Evolutionary conservation across 371 early-diverging fungal species (phyloP).

Genomic region (Apophysomyces elegans): DNA sequence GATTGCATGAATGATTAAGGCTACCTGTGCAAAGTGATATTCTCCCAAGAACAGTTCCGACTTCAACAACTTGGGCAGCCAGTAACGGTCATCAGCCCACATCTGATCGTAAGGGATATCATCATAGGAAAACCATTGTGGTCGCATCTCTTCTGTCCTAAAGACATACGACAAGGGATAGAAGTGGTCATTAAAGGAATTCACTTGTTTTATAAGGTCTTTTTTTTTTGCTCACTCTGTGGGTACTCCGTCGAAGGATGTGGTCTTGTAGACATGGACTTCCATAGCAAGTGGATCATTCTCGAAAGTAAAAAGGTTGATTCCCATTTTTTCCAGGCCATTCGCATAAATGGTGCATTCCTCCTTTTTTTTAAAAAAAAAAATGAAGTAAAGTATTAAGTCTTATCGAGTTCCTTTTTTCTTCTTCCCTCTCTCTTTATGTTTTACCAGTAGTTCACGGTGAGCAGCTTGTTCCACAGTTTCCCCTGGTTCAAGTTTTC

Average conservation of each 20-base stretch:
- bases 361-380: slow-evolving; percentile 36
- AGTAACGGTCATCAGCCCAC: slow-evolving; percentile 62
- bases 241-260: slow-evolving; percentile 51
- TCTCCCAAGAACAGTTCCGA: slow-evolving; percentile 34
- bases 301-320: slow-evolving; percentile 63
- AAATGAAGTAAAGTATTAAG: no score
- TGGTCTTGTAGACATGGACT: slow-evolving; percentile 59
- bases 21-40: slow-evolving; percentile 42
- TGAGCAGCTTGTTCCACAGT: slow-evolving; percentile 64
- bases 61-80: slow-evolving; percentile 49
- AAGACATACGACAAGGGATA: not conserved
- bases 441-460: slow-evolving; percentile 62
- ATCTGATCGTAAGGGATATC: slow-evolving; percentile 56
- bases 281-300: slow-evolving; percentile 56
- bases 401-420: no score
- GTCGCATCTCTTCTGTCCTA: slow-evolving; percentile 69
- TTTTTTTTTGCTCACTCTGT: slow-evolving; percentile 50
- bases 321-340: slow-evolving; percentile 51
- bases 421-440: not conserved
- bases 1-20: no score
- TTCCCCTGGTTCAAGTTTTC: slow-evolving; percentile 72
- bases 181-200: not conserved
- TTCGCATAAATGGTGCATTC: slow-evolving; percentile 61
- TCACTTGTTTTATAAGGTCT: no score
- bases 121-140: slow-evolving; percentile 59